A percentile compares a stretch with the other conserved stretches of the same genome.
Evolutionary conservation across 2,329 filamentous ascomycete species (phyloP).

Genomic region (Pseudogymnoascus pannorum): DNA sequence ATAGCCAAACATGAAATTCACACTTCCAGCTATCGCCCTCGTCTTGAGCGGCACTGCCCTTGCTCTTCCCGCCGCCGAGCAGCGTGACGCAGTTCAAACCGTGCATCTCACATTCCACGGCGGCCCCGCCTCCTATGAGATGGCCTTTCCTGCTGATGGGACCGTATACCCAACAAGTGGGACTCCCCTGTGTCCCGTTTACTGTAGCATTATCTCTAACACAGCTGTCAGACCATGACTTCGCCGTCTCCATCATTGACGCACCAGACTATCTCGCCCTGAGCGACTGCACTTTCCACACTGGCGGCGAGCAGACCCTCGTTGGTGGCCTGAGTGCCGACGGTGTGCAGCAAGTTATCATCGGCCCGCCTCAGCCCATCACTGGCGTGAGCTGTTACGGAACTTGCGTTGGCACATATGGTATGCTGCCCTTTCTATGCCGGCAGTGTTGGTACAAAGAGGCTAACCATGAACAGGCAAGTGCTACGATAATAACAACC

Average conservation of each 20-base stretch:
- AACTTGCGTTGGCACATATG: constrained; percentile 35
- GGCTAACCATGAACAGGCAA: constrained; percentile 9
- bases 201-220: neutral
- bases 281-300: constrained; percentile 38
- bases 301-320: constrained; percentile 26
- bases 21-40: neutral
- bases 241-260: constrained; percentile 36
- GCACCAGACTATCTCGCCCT: constrained; percentile 38
- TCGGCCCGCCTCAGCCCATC: constrained; percentile 40
- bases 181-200: constrained; percentile 8
- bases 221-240: constrained; percentile 30
- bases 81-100: neutral
- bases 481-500: constrained; percentile 5
- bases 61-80: neutral
- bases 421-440: constrained; percentile 21
- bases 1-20: neutral
- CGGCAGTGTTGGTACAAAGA: neutral
- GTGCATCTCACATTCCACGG: constrained; percentile 36
- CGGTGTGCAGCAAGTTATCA: constrained; percentile 30
- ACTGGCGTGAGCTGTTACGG: constrained; percentile 37
- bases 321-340: constrained; percentile 28
- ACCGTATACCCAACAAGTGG: constrained; percentile 32
- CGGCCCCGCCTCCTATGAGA: constrained; percentile 34
- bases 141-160: constrained; percentile 38
- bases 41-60: neutral